These are phyloP conservation scores for Vinca major DNA, from an alignment of 305 asterid genomes.

Conservation along the genomic window DNA sequence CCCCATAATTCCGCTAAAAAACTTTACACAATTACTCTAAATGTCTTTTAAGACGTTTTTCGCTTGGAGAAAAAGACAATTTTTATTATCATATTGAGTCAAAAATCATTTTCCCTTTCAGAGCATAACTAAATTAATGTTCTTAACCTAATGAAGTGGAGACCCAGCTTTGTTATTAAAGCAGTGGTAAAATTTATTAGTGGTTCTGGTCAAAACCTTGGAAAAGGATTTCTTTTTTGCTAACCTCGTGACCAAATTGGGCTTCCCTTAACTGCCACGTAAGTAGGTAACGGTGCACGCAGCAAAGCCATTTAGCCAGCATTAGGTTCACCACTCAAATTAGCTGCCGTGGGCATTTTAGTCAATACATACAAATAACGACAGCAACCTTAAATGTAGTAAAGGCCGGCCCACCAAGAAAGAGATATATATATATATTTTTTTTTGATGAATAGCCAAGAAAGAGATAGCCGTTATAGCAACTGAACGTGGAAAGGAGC, in stretches of 20 bases:
- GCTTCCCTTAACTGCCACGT: too few species aligned
- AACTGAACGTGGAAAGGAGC: constrained; percentile 12
- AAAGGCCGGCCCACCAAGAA: too few species aligned
- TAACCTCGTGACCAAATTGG: neutral
- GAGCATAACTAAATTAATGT: too few species aligned
- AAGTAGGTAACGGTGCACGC: neutral
- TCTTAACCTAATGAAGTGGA: neutral
- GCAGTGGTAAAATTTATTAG: neutral
- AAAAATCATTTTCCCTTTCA: too few species aligned
- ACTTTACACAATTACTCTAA: too few species aligned
- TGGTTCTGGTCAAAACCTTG: neutral
- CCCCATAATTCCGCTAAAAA: too few species aligned
- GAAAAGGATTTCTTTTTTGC: too few species aligned
- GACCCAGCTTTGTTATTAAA: neutral
- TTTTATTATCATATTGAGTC: too few species aligned
- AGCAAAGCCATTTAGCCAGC: neutral
- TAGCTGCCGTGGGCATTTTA: neutral
- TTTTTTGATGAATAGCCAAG: too few species aligned
- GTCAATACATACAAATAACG: neutral
- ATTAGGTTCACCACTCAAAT: neutral
- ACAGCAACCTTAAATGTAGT: neutral
- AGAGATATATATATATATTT: too few species aligned
- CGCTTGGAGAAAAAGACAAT: too few species aligned
- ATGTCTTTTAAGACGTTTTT: too few species aligned
- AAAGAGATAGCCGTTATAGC: constrained; percentile 61